Evolutionary conservation across 192 early-diverging fungal genomes (phyloP).

Genomic region (Entomortierella parvispora): DNA sequence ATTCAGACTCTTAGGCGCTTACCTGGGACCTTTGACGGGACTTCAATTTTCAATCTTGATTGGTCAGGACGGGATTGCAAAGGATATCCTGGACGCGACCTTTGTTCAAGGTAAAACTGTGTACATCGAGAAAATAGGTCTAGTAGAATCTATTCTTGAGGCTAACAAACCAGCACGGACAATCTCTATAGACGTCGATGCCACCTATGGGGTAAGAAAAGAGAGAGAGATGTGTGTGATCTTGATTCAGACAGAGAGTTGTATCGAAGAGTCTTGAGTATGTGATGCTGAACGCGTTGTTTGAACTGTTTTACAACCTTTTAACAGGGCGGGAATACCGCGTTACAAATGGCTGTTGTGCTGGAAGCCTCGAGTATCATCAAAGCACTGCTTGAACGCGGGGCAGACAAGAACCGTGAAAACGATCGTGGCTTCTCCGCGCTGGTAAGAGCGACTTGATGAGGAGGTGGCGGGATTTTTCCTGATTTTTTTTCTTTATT

Average conservation of each 20-base stretch:
- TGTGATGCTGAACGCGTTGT: too few relatives aligned
- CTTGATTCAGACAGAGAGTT: background rate
- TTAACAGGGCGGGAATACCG: constrained; percentile 73
- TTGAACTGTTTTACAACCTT: background rate
- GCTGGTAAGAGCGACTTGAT: constrained; percentile 53
- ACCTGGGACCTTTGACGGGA: constrained; percentile 68
- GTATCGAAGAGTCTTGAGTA: background rate
- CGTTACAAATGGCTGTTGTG: constrained; percentile 74
- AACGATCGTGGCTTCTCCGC: constrained; percentile 76
- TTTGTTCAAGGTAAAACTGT: constrained; percentile 59
- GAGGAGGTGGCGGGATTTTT: background rate
- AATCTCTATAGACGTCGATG: constrained; percentile 73
- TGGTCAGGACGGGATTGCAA: constrained; percentile 68
- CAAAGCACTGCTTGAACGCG: constrained; percentile 69
- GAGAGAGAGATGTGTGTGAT: background rate
- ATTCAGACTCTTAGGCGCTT: constrained; percentile 74
- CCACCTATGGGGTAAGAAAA: constrained; percentile 64
- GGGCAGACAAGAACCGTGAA: constrained; percentile 60
- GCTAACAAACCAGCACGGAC: too few relatives aligned
- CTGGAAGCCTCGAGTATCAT: constrained; percentile 68
- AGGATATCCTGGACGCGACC: constrained; percentile 74
- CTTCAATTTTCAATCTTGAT: constrained; percentile 71
- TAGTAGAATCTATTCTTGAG: background rate
- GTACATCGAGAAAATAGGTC: background rate
- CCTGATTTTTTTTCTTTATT: background rate